These are phyloP conservation scores for Epichloe elymi DNA, from an alignment of 2,329 filamentous ascomycete species.

Conservation along the genomic window DNA sequence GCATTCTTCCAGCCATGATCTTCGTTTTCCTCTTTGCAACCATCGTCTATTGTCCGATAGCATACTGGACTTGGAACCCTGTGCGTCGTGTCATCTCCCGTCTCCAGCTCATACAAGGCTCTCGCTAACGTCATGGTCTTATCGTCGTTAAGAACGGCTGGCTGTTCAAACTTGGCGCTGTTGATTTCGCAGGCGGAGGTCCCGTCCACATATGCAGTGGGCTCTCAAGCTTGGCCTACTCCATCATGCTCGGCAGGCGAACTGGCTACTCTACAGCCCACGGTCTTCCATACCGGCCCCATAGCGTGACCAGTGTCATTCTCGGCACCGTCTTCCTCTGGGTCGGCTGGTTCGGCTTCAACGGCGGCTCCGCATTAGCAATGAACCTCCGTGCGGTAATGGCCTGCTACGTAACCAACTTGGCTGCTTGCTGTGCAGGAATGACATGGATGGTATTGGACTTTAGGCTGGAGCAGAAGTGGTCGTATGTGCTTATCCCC, in stretches of 20 bases:
- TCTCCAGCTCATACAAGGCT: neutral
- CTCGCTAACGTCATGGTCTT: neutral
- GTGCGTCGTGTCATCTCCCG: neutral
- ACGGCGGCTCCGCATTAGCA: conserved; percentile 68
- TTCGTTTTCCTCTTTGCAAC: conserved; percentile 63
- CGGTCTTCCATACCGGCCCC: conserved; percentile 53
- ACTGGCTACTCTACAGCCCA: conserved; percentile 46
- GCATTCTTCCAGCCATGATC: conserved; percentile 46
- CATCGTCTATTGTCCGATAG: conserved; percentile 59
- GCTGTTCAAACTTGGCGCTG: conserved; percentile 53
- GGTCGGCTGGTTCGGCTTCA: conserved; percentile 97
- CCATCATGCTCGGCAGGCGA: conserved; percentile 59
- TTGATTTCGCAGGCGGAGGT: conserved; percentile 64
- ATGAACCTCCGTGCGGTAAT: conserved; percentile 81
- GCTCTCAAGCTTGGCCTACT: conserved; percentile 59
- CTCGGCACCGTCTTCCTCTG: conserved; percentile 67
- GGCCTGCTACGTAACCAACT: conserved; percentile 78
- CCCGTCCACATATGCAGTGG: conserved; percentile 65
- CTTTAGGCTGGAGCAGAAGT: conserved; percentile 84
- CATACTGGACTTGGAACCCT: conserved; percentile 67
- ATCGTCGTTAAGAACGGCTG: conserved; percentile 39
- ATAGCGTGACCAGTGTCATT: conserved; percentile 63
- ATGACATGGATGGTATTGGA: conserved; percentile 78
- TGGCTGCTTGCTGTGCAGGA: conserved; percentile 69
- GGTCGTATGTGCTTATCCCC: conserved; percentile 26